Percentiles rank a stretch among this genome's conserved stretches.
These are phyloP conservation scores for Alternaria viburni DNA, from an alignment of 2,329 filamentous ascomycete species.

Conservation along the genomic window DNA sequence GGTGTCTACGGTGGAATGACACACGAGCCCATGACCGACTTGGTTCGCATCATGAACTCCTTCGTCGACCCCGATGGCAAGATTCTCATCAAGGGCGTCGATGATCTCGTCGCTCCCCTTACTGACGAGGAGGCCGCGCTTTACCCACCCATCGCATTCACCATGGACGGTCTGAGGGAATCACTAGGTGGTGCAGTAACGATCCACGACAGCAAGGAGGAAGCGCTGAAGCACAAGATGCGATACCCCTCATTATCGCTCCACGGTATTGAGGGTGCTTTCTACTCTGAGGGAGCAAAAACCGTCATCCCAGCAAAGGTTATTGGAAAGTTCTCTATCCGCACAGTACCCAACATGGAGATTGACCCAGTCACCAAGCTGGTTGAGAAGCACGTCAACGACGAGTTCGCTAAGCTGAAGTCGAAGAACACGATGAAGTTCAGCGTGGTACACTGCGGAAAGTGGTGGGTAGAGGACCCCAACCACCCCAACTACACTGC, in stretches of 20 bases:
- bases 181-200: constrained; percentile 87
- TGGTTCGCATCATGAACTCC: constrained; percentile 79
- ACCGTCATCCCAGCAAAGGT: constrained; percentile 99
- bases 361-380: constrained; percentile 84
- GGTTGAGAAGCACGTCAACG: constrained; percentile 83
- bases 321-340: constrained; percentile 96
- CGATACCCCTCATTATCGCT: constrained; percentile 91
- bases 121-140: constrained; percentile 84
- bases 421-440: constrained; percentile 92
- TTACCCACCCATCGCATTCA: constrained; percentile 92
- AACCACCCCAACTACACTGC: constrained; percentile 99
- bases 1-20: constrained; percentile 96
- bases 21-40: constrained; percentile 98
- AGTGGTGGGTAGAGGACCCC: constrained; percentile 98
- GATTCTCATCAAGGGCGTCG: constrained; percentile 92
- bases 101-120: constrained; percentile 88
- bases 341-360: constrained; percentile 97
- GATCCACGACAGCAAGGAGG: constrained; percentile 87
- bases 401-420: constrained; percentile 82
- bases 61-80: constrained; percentile 90
- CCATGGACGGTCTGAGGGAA: constrained; percentile 94
- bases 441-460: constrained; percentile 84
- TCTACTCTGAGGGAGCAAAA: constrained; percentile 91
- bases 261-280: constrained; percentile 94
- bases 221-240: constrained; percentile 95